A percentile compares a stretch with the other conserved stretches of the same genome.
These are phyloP conservation scores for Dothistroma pini DNA, from an alignment of 2,329 filamentous ascomycete species.

Conservation along the genomic window DNA sequence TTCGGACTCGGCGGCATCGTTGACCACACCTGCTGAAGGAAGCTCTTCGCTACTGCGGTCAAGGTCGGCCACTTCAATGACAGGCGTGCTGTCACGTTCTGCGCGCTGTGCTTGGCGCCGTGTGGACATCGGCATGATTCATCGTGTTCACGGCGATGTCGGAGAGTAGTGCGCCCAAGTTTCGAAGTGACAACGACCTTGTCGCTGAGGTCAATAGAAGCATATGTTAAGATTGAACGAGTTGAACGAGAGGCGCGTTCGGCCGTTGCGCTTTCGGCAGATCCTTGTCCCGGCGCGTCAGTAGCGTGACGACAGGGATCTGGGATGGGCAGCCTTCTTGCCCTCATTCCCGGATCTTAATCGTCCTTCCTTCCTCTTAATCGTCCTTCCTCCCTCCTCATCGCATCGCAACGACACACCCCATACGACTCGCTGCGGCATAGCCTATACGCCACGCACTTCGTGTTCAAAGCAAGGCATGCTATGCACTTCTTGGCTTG, in stretches of 20 bases:
- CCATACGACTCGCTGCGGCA: not conserved
- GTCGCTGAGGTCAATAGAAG: not conserved
- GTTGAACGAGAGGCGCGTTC: not conserved
- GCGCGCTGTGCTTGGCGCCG: constrained; percentile 5
- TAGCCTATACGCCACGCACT: not conserved
- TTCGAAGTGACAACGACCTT: not conserved
- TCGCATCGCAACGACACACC: no score
- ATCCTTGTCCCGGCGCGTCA: no score
- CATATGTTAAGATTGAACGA: not conserved
- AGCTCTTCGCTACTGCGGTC: constrained; percentile 18
- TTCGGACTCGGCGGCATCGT: constrained; percentile 5
- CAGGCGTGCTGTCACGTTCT: constrained; percentile 1
- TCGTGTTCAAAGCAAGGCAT: not conserved
- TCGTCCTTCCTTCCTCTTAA: no score
- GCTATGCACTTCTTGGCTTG: not conserved
- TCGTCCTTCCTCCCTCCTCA: no score
- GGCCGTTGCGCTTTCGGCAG: not conserved
- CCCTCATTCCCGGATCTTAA: no score
- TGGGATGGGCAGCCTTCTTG: no score
- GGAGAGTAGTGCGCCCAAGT: not conserved
- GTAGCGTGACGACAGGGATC: no score
- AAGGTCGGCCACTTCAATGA: constrained; percentile 13
- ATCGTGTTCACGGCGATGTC: constrained; percentile 2
- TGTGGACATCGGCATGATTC: constrained; percentile 7
- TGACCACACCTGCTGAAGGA: constrained; percentile 4